Percentiles rank a stretch among this genome's conserved stretches.
Evolutionary conservation across 2,329 filamentous ascomycete species (phyloP).

Genomic region (Pseudogymnoascus pannorum): DNA sequence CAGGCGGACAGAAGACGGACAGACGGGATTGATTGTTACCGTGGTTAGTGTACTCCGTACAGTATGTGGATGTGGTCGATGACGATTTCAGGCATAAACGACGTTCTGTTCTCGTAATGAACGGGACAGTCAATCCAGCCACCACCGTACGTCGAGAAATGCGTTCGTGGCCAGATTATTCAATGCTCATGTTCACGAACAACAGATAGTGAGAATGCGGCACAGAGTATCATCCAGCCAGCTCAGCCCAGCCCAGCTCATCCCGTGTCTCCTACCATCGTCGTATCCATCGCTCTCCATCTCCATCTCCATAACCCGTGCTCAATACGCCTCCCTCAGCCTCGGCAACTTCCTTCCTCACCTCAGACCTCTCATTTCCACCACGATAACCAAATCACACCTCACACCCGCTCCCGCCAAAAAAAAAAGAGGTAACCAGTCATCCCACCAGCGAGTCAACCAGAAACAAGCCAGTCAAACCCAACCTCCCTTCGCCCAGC

Average conservation of each 20-base stretch:
- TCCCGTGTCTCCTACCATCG: neutral
- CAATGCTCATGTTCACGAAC: neutral
- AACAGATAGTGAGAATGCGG: neutral
- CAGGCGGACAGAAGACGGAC: too few species aligned
- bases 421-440: neutral
- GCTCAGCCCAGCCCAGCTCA: neutral
- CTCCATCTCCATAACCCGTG: neutral
- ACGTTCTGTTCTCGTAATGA: neutral
- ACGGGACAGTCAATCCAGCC: neutral
- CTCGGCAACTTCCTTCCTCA: neutral
- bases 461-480: neutral
- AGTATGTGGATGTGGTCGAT: too few species aligned
- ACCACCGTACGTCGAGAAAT: neutral
- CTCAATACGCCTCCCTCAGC: neutral
- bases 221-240: neutral
- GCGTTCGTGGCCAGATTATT: neutral
- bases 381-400: neutral
- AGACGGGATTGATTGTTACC: neutral
- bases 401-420: too few species aligned
- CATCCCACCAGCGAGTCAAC: neutral
- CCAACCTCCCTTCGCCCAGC: neutral
- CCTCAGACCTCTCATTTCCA: neutral
- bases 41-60: too few species aligned
- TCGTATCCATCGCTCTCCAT: neutral
- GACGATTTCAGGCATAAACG: neutral